Base-by-base conservation (phyloP, 768 basidiomycete species). In the Rhizopogon vinicolor region DNA sequence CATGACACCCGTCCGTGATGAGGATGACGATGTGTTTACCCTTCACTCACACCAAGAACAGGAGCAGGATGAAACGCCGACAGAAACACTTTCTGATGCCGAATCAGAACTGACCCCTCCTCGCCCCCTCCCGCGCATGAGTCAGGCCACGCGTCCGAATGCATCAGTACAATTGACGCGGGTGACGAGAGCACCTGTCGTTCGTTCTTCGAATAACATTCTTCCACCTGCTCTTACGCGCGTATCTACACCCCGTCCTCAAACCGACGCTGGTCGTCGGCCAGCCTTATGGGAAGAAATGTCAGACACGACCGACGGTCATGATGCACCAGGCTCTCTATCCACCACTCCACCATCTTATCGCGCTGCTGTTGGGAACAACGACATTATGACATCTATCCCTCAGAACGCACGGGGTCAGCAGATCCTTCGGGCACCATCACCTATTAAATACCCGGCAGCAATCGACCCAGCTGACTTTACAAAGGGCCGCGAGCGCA, bases 331-430 rank as follows among this genome's bases (percentile, higher is more conserved):
- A 52, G 51, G 62, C 9, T 66, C 72, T 2, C 68, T 69, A 54
- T 71, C 80, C 13, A 77, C 72, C 52, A 75, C 71, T 16, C 77
- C 78, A 3, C 81, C 80, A 31, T 79, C 81, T 31, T 81, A 84
- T 65, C 72, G 74, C 50, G 73, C 78, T 28, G 74, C 74, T 35
- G 65, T 72, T 19, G 72, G 72, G 45, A 64, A 68, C 46, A 53
- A 59, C 44, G 56, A 59, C 62, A 57, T 59, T 35, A 37, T 55
- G 40, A 64, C 54, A 12, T 42, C 58, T 49, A 46, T 59, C 39
- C 58, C 44, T 41, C 52, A 49, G 45, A 58, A 52, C 18, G 28
- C 54, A 46, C 60, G 62, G 53, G 59, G 52, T 44, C 56, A 59
- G 44, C 52, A 42, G 33, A 28, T 35, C 35, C 49, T 59, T 49